Percentiles rank a stretch among this genome's conserved stretches.
Conservation (phyloP, 2,329 filamentous ascomycete species). For the Karstenula rhodostoma region DNA sequence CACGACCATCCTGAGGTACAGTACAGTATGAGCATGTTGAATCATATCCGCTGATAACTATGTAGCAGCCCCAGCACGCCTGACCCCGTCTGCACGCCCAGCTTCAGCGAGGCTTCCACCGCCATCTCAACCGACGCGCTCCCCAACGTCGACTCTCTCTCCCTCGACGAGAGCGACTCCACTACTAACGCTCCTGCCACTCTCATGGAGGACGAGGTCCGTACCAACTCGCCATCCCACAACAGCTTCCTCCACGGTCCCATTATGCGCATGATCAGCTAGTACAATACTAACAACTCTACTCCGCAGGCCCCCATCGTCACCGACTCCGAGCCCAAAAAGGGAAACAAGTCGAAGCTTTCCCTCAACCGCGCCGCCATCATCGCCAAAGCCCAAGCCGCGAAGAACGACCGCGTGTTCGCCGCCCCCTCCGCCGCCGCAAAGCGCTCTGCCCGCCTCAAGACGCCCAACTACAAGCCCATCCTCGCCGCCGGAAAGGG, state of each 20-base stretch:
- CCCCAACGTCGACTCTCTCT: not conserved
- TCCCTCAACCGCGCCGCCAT: not conserved
- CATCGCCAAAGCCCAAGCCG: constrained; percentile 7
- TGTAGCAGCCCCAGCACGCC: not conserved
- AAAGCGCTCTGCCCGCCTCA: constrained; percentile 4
- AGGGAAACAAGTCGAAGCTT: not conserved
- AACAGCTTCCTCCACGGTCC: not conserved
- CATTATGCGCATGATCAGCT: not conserved
- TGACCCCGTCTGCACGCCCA: not conserved
- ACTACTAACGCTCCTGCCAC: not conserved
- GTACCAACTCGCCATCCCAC: not conserved
- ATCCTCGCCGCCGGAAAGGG: not conserved
- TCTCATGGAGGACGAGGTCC: not conserved
- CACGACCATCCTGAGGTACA: not conserved
- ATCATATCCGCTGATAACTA: not conserved
- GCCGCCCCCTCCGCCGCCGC: not conserved
- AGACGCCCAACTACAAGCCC: constrained; percentile 2
- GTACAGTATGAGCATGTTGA: not conserved
- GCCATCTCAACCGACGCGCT: not conserved
- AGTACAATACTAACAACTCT: not conserved
- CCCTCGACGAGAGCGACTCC: not conserved
- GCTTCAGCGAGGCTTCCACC: not conserved
- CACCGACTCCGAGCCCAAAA: not conserved
- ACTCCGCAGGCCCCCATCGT: not conserved
- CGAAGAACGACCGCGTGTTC: not conserved